Conservation (phyloP, 805 yeast species). For the Sugiyamaella mastotermitis region DNA sequence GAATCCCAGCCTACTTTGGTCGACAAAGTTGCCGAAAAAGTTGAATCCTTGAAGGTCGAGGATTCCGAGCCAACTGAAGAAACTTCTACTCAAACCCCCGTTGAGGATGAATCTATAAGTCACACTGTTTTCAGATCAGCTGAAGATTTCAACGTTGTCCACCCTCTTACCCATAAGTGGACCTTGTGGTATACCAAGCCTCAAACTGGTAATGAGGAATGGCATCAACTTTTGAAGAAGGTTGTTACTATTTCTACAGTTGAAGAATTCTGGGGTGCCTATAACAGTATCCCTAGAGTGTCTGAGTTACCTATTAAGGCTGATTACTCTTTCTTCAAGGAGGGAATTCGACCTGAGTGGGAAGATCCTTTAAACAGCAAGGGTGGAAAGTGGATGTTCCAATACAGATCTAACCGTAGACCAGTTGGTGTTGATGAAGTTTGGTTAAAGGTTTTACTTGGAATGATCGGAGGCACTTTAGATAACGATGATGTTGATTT, state of each 20-base stretch:
- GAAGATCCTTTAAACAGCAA: conserved; percentile 81
- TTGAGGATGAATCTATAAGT: conserved; percentile 8
- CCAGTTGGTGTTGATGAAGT: conserved; percentile 64
- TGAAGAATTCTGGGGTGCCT: conserved; percentile 98
- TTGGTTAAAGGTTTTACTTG: conserved; percentile 69
- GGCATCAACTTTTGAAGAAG: conserved; percentile 90
- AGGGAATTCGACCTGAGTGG: conserved; percentile 97
- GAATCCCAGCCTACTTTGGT: conserved; percentile 30
- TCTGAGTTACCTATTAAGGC: conserved; percentile 85
- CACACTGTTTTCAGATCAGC: conserved; percentile 20
- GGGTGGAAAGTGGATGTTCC: conserved; percentile 94
- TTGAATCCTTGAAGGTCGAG: conserved; percentile 12
- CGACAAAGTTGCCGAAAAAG: conserved; percentile 20
- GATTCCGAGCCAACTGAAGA: conserved; percentile 3
- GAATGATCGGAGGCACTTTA: conserved; percentile 92
- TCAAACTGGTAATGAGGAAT: conserved; percentile 64
- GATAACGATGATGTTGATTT: conserved; percentile 76
- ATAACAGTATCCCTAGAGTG: conserved; percentile 88
- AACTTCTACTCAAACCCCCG: not conserved
- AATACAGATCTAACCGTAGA: conserved; percentile 23
- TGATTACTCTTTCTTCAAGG: conserved; percentile 92
- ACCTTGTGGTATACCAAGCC: conserved; percentile 98
- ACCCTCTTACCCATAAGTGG: conserved; percentile 88
- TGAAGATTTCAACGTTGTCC: conserved; percentile 59
- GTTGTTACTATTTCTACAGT: conserved; percentile 90